These are phyloP conservation scores for Neohortaea acidophila DNA, from an alignment of 495 filamentous ascomycete species.

Conservation along the genomic window DNA sequence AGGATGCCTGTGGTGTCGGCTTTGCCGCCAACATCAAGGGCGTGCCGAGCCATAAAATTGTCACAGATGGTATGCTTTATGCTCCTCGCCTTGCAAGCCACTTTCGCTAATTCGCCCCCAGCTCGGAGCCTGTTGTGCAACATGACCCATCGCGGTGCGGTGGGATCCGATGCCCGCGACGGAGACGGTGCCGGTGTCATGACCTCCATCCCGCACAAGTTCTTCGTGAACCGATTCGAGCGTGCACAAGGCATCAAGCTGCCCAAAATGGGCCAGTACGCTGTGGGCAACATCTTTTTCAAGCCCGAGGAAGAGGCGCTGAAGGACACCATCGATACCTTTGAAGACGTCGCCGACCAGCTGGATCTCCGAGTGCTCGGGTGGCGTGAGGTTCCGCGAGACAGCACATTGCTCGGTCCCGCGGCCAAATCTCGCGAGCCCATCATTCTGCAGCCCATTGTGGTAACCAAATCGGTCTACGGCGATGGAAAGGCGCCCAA, in stretches of 20 bases:
- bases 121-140: conserved; percentile 93
- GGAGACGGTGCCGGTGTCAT: conserved; percentile 98
- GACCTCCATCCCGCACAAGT: conserved; percentile 97
- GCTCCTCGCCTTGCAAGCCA: neutral
- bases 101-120: conserved; percentile 24
- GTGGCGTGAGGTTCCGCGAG: conserved; percentile 89
- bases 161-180: conserved; percentile 93
- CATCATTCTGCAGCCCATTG: conserved; percentile 86
- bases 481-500: conserved; percentile 73
- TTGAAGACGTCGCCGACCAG: conserved; percentile 81
- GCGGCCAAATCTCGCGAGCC: conserved; percentile 90
- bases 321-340: conserved; percentile 70
- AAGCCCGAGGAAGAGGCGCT: conserved; percentile 83
- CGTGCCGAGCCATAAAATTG: conserved; percentile 92
- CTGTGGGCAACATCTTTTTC: conserved; percentile 96
- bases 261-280: conserved; percentile 84
- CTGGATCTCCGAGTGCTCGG: conserved; percentile 83
- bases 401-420: conserved; percentile 84
- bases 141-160: conserved; percentile 98
- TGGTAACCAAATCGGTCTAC: conserved; percentile 76
- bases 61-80: conserved; percentile 77
- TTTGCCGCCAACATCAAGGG: conserved; percentile 99
- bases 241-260: conserved; percentile 73
- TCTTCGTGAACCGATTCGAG: conserved; percentile 97
- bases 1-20: conserved; percentile 98